Evolutionary conservation across 2,329 filamentous ascomycete species (phyloP).

Genomic region (Calonectria naviculata): DNA sequence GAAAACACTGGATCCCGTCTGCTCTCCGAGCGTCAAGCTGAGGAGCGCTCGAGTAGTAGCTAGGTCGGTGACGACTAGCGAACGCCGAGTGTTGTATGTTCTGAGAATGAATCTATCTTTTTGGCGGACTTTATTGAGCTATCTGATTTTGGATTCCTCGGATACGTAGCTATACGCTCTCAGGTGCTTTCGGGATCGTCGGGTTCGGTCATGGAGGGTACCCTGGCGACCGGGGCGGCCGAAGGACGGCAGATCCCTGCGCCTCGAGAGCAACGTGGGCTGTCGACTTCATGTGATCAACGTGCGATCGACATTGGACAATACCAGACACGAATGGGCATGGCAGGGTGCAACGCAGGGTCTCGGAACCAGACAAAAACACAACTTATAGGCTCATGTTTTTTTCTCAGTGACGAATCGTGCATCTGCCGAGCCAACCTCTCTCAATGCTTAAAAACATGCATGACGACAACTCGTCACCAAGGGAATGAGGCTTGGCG

Average conservation of each 20-base stretch:
- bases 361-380: neutral
- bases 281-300: conserved; percentile 1
- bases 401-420: neutral
- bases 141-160: neutral
- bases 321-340: neutral
- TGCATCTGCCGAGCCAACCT: neutral
- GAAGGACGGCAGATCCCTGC: neutral
- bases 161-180: neutral
- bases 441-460: neutral
- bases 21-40: neutral
- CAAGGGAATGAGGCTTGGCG: neutral
- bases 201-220: neutral
- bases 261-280: neutral
- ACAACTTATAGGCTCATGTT: neutral
- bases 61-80: neutral
- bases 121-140: neutral
- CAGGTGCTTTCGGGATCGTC: neutral
- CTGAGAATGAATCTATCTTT: neutral
- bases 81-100: conserved; percentile 2
- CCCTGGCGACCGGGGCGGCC: neutral
- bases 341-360: neutral
- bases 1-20: neutral
- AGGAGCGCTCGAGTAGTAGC: neutral
- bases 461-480: neutral
- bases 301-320: neutral